A percentile compares a stretch with the other conserved stretches of the same genome.
phyloP scores from a whole-genome alignment of 139 green algal species.

The Tetraselmis chui region DNA sequence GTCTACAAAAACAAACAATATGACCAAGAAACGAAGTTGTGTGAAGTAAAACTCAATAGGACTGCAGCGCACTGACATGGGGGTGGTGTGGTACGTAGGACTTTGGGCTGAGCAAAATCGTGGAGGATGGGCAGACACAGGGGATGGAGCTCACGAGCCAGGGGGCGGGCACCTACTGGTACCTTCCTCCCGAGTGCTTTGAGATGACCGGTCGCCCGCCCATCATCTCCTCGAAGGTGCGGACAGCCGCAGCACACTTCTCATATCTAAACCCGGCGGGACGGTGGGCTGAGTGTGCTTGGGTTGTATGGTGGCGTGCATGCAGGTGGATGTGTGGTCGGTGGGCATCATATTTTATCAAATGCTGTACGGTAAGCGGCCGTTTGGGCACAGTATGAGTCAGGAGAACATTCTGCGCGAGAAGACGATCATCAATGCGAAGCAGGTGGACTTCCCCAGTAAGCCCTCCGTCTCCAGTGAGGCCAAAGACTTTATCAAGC shows the following conservation, averaged over 20 bases:
- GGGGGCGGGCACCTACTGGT: slow-evolving; percentile 90
- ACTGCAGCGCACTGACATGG: neutral
- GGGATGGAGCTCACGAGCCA: slow-evolving; percentile 93
- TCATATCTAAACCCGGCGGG: neutral
- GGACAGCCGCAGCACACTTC: too few relatives aligned
- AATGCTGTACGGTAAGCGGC: slow-evolving; percentile 86
- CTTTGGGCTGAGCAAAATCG: slow-evolving; percentile 90
- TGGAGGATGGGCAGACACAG: slow-evolving; percentile 65
- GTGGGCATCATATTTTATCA: slow-evolving; percentile 90
- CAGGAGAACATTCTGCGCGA: slow-evolving; percentile 87
- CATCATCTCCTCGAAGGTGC: slow-evolving; percentile 84
- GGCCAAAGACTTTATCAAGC: slow-evolving; percentile 73
- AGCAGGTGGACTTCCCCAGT: slow-evolving; percentile 45
- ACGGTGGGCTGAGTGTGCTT: neutral
- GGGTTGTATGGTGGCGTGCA: neutral
- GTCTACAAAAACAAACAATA: neutral
- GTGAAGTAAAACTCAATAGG: neutral
- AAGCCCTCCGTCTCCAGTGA: slow-evolving; percentile 71
- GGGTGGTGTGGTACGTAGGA: slow-evolving; percentile 38
- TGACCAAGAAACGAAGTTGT: too few relatives aligned
- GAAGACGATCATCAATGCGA: slow-evolving; percentile 35
- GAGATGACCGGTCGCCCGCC: slow-evolving; percentile 41
- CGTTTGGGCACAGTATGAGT: slow-evolving; percentile 67
- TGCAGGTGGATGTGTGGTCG: slow-evolving; percentile 84
- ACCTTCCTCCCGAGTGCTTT: slow-evolving; percentile 77